Conservation (phyloP, 2,329 filamentous ascomycete genomes). For the Incumbomyces lentus region DNA sequence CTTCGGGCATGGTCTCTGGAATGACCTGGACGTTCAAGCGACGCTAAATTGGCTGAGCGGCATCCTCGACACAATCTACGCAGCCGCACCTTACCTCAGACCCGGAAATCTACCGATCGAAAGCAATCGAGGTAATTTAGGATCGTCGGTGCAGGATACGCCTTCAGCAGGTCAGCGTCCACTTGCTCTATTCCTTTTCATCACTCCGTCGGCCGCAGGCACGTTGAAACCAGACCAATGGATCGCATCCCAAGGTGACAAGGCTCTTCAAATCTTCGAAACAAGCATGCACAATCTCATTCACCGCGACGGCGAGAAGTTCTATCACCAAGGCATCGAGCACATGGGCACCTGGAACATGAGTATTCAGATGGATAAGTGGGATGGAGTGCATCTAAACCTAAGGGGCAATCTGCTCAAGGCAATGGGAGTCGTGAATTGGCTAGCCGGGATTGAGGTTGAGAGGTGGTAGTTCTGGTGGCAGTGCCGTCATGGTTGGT, state of each 20-base stretch:
- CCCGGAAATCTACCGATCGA: background rate
- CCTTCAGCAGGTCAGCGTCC: slow-evolving; percentile 18
- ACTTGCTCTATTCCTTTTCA: slow-evolving; percentile 21
- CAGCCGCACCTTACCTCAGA: slow-evolving; percentile 30
- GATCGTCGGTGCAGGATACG: background rate
- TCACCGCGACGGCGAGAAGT: slow-evolving; percentile 14
- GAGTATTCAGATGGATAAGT: slow-evolving; percentile 39
- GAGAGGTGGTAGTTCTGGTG: slow-evolving; percentile 13
- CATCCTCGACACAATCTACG: slow-evolving; percentile 85
- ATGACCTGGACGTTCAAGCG: slow-evolving; percentile 34
- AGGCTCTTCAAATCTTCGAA: slow-evolving; percentile 38
- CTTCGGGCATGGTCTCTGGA: slow-evolving; percentile 41
- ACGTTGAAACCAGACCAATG: slow-evolving; percentile 38
- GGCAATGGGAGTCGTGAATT: slow-evolving; percentile 42
- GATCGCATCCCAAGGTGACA: slow-evolving; percentile 38
- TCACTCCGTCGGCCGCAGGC: slow-evolving; percentile 40
- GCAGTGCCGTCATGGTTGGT: too few species aligned
- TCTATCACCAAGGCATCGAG: slow-evolving; percentile 27
- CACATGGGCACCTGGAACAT: slow-evolving; percentile 43
- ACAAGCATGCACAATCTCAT: slow-evolving; percentile 29
- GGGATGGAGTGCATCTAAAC: slow-evolving; percentile 41
- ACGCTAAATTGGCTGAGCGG: slow-evolving; percentile 55
- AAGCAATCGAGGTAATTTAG: background rate
- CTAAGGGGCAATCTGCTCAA: slow-evolving; percentile 40
- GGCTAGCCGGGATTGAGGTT: slow-evolving; percentile 25